Evolutionary conservation across 2,329 filamentous ascomycete genomes (phyloP).

Genomic region (Fusarium euwallaceae): DNA sequence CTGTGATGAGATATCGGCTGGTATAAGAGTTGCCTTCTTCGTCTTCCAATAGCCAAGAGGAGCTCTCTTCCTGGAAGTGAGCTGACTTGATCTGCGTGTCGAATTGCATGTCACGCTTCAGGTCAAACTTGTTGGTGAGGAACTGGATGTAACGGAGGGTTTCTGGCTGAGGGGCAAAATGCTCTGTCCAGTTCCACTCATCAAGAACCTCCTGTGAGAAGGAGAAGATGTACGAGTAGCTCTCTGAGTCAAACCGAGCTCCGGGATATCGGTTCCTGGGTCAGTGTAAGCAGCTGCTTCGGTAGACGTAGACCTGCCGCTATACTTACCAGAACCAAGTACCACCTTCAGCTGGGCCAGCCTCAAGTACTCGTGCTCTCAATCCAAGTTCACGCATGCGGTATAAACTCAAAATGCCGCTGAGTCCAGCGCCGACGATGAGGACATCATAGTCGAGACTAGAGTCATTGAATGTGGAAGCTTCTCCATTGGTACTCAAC

Average conservation of each 20-base stretch:
- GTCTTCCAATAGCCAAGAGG: slow-evolving; percentile 49
- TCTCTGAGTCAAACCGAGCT: slow-evolving; percentile 53
- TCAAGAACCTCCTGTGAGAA: slow-evolving; percentile 52
- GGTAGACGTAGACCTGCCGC: background rate
- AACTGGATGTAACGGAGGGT: slow-evolving; percentile 21
- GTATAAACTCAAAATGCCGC: slow-evolving; percentile 57
- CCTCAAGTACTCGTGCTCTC: slow-evolving; percentile 55
- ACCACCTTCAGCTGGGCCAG: slow-evolving; percentile 56
- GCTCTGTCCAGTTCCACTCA: slow-evolving; percentile 57
- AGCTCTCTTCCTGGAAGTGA: slow-evolving; percentile 47
- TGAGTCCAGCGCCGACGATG: slow-evolving; percentile 46
- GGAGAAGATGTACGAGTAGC: slow-evolving; percentile 59
- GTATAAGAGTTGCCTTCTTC: slow-evolving; percentile 39
- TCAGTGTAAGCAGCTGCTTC: background rate
- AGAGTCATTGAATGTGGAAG: background rate
- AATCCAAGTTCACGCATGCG: slow-evolving; percentile 55
- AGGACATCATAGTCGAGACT: slow-evolving; percentile 39
- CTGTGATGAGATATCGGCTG: slow-evolving; percentile 45
- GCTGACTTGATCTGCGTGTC: slow-evolving; percentile 53
- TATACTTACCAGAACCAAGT: slow-evolving; percentile 58
- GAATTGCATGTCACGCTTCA: slow-evolving; percentile 56
- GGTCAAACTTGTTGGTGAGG: slow-evolving; percentile 25
- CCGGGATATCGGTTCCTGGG: slow-evolving; percentile 43
- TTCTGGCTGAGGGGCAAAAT: slow-evolving; percentile 48
- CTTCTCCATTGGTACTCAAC: slow-evolving; percentile 10